phyloP scores from a whole-genome alignment of 1,139 yeast species.

The Barnettozyma hawaiiensis region DNA sequence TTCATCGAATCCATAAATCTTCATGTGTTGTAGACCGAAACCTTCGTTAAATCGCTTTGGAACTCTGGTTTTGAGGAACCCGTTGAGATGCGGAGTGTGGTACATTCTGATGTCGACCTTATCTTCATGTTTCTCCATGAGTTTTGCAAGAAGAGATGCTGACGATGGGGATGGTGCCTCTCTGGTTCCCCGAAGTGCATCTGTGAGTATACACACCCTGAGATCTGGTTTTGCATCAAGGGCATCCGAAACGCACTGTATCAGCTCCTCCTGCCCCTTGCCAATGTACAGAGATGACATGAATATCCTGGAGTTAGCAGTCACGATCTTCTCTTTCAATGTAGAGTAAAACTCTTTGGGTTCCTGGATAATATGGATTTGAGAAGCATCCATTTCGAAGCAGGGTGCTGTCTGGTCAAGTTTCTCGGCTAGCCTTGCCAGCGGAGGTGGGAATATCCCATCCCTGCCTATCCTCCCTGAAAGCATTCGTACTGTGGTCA shows the following conservation, averaged over 20 bases:
- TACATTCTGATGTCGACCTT: constrained; percentile 80
- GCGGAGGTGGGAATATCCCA: constrained; percentile 40
- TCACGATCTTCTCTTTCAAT: constrained; percentile 49
- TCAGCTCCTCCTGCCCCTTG: constrained; percentile 67
- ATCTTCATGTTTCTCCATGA: constrained; percentile 62
- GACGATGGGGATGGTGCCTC: constrained; percentile 79
- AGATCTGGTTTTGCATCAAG: constrained; percentile 53
- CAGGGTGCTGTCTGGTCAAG: constrained; percentile 66
- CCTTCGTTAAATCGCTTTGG: constrained; percentile 91
- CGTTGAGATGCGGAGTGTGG: constrained; percentile 82
- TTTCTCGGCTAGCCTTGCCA: constrained; percentile 47
- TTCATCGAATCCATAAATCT: constrained; percentile 89
- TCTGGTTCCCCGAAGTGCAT: constrained; percentile 88
- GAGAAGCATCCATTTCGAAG: constrained; percentile 52
- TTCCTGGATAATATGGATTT: constrained; percentile 55
- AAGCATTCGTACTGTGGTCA: constrained; percentile 6
- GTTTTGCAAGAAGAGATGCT: constrained; percentile 65
- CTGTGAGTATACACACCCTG: constrained; percentile 69
- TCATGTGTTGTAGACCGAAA: constrained; percentile 94
- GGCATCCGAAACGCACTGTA: constrained; percentile 55
- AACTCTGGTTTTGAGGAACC: constrained; percentile 54
- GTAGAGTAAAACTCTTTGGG: constrained; percentile 68
- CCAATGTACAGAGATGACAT: constrained; percentile 87
- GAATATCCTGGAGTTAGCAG: constrained; percentile 59
- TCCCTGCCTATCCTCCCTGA: constrained; percentile 10